Evolutionary conservation across 768 basidiomycete species (phyloP).

Genomic region (Leccinum subtestaceum): DNA sequence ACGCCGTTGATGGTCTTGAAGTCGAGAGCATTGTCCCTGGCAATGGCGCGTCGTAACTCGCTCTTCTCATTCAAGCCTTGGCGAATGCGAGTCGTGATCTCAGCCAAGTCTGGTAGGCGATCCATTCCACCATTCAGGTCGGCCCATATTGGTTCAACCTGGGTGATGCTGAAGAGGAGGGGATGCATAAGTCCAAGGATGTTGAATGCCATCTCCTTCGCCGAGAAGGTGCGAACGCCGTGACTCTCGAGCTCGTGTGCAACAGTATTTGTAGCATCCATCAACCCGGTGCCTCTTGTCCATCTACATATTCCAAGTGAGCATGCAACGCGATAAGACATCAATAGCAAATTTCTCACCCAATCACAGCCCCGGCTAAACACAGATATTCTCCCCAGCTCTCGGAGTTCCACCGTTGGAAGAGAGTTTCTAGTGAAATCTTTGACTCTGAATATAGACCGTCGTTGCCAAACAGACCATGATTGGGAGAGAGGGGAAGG

Average conservation of each 20-base stretch:
- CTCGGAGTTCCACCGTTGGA: conserved; percentile 97
- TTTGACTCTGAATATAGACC: conserved; percentile 98
- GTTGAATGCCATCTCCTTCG: conserved; percentile 99
- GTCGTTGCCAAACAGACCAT: conserved; percentile 96
- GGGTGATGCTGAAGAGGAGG: conserved; percentile 97
- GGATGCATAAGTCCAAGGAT: conserved; percentile 99
- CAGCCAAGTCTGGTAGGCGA: conserved; percentile 90
- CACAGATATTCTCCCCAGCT: conserved; percentile 99
- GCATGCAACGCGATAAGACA: conserved; percentile 7
- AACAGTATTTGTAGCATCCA: conserved; percentile 93
- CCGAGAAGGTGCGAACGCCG: conserved; percentile 96
- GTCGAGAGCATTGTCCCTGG: conserved; percentile 93
- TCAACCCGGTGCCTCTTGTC: conserved; percentile 97
- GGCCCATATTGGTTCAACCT: conserved; percentile 99
- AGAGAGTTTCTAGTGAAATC: conserved; percentile 95
- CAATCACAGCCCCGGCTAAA: conserved; percentile 96
- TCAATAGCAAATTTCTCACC: conserved; percentile 48
- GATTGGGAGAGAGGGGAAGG: conserved; percentile 95
- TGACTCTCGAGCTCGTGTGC: conserved; percentile 90
- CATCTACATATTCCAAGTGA: conserved; percentile 50
- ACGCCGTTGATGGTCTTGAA: conserved; percentile 88
- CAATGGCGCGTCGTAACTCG: conserved; percentile 88
- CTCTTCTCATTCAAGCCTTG: conserved; percentile 78
- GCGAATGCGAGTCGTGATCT: conserved; percentile 87
- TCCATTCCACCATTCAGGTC: conserved; percentile 99